Percentiles rank a stretch among this genome's conserved stretches.
Conservation (phyloP, 495 filamentous ascomycete species). For the Baudoinia panamericana region DNA sequence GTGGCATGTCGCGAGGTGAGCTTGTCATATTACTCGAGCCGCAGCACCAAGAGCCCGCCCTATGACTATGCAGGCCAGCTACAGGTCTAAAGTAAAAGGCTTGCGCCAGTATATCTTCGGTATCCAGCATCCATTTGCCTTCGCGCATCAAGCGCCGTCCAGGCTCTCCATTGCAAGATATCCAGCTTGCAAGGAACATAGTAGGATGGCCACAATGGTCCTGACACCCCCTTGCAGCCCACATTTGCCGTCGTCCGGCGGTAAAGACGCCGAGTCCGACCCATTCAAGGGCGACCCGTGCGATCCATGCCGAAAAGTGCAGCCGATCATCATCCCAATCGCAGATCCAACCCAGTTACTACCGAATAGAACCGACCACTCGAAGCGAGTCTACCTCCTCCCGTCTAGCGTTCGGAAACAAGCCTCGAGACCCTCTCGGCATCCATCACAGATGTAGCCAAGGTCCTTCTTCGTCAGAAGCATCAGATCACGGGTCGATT, state of each 20-base stretch:
- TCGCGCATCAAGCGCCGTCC: conserved; percentile 4
- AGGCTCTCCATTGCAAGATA: background rate
- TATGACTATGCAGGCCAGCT: background rate
- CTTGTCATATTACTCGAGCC: too few species aligned
- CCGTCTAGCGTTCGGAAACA: conserved; percentile 19
- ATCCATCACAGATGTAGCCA: conserved; percentile 11
- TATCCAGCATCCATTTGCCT: conserved; percentile 9
- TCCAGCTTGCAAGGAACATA: conserved; percentile 7
- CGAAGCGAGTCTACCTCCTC: conserved; percentile 20
- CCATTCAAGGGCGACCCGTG: conserved; percentile 20
- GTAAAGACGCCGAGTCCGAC: too few species aligned
- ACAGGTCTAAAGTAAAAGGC: conserved; percentile 1
- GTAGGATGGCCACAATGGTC: conserved; percentile 19
- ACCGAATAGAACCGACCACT: background rate
- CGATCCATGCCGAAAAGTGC: too few species aligned
- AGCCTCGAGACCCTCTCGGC: conserved; percentile 1
- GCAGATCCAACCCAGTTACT: background rate
- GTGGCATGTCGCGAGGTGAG: too few species aligned
- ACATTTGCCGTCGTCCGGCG: too few species aligned
- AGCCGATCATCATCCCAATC: background rate
- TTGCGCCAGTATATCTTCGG: background rate
- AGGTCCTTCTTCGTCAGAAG: background rate
- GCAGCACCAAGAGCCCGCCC: too few species aligned
- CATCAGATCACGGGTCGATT: background rate
- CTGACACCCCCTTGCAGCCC: conserved; percentile 4